Evolutionary conservation across 139 green algal genomes (phyloP).

Genomic region (Spirogloea muscicola): DNA sequence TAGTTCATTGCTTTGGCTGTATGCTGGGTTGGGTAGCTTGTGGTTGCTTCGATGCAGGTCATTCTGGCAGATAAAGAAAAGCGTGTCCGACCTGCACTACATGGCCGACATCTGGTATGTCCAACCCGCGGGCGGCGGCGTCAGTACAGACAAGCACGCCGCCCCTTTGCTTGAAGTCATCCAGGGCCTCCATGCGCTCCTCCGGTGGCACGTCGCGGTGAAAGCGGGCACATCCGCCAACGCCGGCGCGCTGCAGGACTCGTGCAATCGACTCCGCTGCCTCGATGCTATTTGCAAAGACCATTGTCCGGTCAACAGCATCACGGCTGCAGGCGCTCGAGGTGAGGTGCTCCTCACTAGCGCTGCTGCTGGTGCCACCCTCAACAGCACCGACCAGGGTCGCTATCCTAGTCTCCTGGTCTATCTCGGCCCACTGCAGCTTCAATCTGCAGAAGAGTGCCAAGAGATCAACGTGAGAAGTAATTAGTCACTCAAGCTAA

Average conservation of each 20-base stretch:
- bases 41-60: conserved; percentile 52
- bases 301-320: conserved; percentile 67
- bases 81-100: conserved; percentile 64
- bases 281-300: conserved; percentile 70
- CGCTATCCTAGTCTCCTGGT: too few relatives aligned
- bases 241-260: conserved; percentile 7
- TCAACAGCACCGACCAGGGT: too few relatives aligned
- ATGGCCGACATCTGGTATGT: conserved; percentile 63
- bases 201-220: conserved; percentile 48
- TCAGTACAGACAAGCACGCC: conserved; percentile 90
- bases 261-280: conserved; percentile 47
- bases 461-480: too few relatives aligned
- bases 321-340: conserved; percentile 60
- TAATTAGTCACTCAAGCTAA: too few relatives aligned
- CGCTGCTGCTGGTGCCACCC: neutral
- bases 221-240: conserved; percentile 40
- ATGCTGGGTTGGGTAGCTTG: conserved; percentile 43
- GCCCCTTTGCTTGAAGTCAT: conserved; percentile 41
- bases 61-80: too few relatives aligned
- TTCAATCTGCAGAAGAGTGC: too few relatives aligned
- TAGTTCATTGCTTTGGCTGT: too few relatives aligned
- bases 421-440: too few relatives aligned
- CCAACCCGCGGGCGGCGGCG: conserved; percentile 79
- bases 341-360: conserved; percentile 1
- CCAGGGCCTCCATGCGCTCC: conserved; percentile 54